Percentiles rank a stretch among this genome's conserved stretches.
Evolutionary conservation across 805 yeast genomes (phyloP).

Genomic region (Kluyveromyces starmeri): DNA sequence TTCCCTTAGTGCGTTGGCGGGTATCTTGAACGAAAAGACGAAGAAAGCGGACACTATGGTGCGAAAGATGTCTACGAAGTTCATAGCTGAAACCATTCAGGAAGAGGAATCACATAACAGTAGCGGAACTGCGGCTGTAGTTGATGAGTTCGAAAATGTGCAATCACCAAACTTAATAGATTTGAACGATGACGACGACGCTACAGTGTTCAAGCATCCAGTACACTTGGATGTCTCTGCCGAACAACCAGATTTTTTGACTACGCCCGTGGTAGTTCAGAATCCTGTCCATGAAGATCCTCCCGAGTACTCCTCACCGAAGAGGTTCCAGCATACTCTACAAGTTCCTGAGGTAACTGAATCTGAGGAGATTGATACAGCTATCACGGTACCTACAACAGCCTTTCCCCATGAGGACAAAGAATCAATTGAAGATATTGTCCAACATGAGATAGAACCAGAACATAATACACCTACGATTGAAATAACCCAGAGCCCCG

Average conservation of each 20-base stretch:
- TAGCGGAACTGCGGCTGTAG: slow-evolving; percentile 1
- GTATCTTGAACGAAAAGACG: slow-evolving; percentile 31
- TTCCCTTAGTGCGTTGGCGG: slow-evolving; percentile 35
- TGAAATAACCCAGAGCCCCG: too few relatives aligned
- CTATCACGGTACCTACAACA: too few relatives aligned
- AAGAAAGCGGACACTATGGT: slow-evolving; percentile 22
- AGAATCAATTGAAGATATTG: too few relatives aligned
- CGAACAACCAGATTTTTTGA: slow-evolving; percentile 26
- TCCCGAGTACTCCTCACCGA: too few relatives aligned
- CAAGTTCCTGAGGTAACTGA: too few relatives aligned
- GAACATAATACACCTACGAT: too few relatives aligned
- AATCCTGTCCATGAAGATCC: too few relatives aligned
- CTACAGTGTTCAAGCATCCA: slow-evolving; percentile 7
- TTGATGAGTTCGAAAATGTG: neutral
- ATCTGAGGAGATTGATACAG: too few relatives aligned
- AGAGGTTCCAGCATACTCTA: too few relatives aligned
- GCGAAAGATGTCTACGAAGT: slow-evolving; percentile 9
- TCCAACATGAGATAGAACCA: too few relatives aligned
- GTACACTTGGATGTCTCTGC: neutral
- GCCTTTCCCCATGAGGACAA: too few relatives aligned
- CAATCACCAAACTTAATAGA: slow-evolving; percentile 32
- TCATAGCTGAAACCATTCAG: slow-evolving; percentile 13
- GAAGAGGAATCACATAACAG: slow-evolving; percentile 15
- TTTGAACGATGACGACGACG: slow-evolving; percentile 22
- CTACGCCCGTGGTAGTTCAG: slow-evolving; percentile 22